Evolutionary conservation across 1,284 basidiomycete species (phyloP), one percentile per base, ranked within the genome.

Genomic region (Ceratorhiza oryzae-sativae): DNA sequence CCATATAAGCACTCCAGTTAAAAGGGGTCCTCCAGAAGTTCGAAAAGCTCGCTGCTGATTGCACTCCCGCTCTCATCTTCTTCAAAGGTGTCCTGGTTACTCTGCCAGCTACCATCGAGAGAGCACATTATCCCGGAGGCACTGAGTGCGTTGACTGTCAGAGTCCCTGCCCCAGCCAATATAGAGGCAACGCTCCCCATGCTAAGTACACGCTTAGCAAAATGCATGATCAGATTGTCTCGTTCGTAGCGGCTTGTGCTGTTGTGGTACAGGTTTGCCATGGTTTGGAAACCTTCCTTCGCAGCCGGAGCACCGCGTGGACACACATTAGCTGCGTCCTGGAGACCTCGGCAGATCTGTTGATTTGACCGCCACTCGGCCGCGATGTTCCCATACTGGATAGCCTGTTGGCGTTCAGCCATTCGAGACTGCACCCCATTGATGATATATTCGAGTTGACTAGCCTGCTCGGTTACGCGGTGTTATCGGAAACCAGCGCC

Each of bases 281-380:
- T 34, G 10, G 20, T 59, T n/a, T 25, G 58, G 23, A 59, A 45
- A 34, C 58, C 58, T 45, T 45, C n/a, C 23, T 59, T 59, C 4
- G 58, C 58, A 18, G n/a, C 34, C 9, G 41, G 58, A 27, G 58
- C 13, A 36, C 25, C 42, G 20, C 10, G 2, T 6, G 58, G 58
- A 59, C 58, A 59, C 8, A 36, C 20, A 18, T 59, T 25, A 27
- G 58, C 58, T 10, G 58, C 58, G 18, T 59, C 20, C 8, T 59
- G 58, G 18, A 59, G 58, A 12, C 58, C 58, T 5, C n/a, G 58
- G 18, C 12, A 20, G n/a, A 59, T 42, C 10, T 4, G 15, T 27
- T 59, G 34, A 23, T 59, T 34, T 10, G 58, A 32, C n/a, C 32
- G 34, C 36, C 36, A 9, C 25, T 59, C 58, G 18, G 20, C 36